Percentiles rank a stretch among this genome's conserved stretches.
These are phyloP conservation scores for Boletus rubroflammeus DNA, from an alignment of 768 basidiomycete genomes.

Conservation along the genomic window DNA sequence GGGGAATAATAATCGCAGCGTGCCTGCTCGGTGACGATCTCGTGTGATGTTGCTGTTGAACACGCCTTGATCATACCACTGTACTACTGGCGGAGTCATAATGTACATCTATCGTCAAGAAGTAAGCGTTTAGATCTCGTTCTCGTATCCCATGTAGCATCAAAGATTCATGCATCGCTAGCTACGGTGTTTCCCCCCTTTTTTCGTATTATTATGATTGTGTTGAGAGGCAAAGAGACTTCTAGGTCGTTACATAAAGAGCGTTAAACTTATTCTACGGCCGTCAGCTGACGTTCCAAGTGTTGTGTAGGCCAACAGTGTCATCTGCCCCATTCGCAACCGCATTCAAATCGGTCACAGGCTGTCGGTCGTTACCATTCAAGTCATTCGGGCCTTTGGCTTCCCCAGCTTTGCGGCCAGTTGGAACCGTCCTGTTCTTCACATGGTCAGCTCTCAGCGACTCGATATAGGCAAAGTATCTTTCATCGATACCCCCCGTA, in stretches of 20 bases:
- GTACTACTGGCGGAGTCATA: neutral
- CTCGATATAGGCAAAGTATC: constrained; percentile 75
- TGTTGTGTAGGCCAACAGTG: constrained; percentile 78
- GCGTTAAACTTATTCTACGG: neutral
- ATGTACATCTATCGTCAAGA: constrained; percentile 5
- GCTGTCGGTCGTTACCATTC: constrained; percentile 18
- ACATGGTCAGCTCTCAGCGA: constrained; percentile 76
- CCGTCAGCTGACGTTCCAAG: constrained; percentile 45
- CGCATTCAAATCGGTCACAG: constrained; percentile 34
- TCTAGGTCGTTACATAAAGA: neutral
- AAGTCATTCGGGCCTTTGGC: constrained; percentile 30
- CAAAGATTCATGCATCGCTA: constrained; percentile 11
- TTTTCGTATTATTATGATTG: constrained; percentile 9
- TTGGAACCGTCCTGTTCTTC: constrained; percentile 47
- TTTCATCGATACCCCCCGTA: constrained; percentile 86
- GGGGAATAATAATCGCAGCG: constrained; percentile 17
- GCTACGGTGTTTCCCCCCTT: neutral
- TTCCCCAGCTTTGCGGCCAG: constrained; percentile 33
- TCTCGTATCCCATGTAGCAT: constrained; percentile 14
- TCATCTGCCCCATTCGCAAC: constrained; percentile 65
- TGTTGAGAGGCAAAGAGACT: neutral
- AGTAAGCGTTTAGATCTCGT: constrained; percentile 2
- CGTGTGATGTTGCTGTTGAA: neutral
- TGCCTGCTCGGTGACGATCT: constrained; percentile 21
- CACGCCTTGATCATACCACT: neutral